Percentiles rank a stretch among this genome's conserved stretches.
phyloP scores from a whole-genome alignment of 2,329 filamentous ascomycete genomes.

The Epichloe baconii region DNA sequence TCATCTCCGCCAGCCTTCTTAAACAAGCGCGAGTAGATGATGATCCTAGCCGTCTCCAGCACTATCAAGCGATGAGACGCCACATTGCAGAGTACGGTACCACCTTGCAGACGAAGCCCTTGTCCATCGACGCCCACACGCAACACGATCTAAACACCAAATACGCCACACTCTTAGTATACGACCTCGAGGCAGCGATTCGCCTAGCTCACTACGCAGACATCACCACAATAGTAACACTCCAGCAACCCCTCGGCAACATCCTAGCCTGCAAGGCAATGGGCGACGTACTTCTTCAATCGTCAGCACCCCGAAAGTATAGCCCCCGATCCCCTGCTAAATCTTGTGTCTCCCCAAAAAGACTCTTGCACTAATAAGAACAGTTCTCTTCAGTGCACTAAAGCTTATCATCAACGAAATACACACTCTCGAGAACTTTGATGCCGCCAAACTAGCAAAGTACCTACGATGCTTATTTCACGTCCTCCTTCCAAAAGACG shows the following conservation, averaged over 20 bases:
- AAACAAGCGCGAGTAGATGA: background rate
- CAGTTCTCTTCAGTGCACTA: constrained; percentile 40
- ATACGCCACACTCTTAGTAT: constrained; percentile 53
- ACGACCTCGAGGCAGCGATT: constrained; percentile 67
- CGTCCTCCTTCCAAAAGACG: constrained; percentile 44
- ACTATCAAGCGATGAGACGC: constrained; percentile 48
- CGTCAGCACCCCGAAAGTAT: constrained; percentile 38
- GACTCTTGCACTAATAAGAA: background rate
- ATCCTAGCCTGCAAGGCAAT: constrained; percentile 45
- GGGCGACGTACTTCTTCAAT: constrained; percentile 50
- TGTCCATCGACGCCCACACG: constrained; percentile 26
- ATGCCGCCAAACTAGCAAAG: constrained; percentile 50
- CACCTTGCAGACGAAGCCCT: background rate
- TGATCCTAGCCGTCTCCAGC: constrained; percentile 38
- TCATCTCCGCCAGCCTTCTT: constrained; percentile 34
- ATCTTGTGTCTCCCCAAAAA: background rate
- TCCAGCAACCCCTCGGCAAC: constrained; percentile 30
- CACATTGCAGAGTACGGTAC: constrained; percentile 32
- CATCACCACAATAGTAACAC: constrained; percentile 45
- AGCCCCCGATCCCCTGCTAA: background rate
- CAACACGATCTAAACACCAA: constrained; percentile 45
- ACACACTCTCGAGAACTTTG: constrained; percentile 42
- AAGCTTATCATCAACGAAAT: constrained; percentile 59
- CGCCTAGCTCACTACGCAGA: constrained; percentile 55
- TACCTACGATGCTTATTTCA: constrained; percentile 73